Evolutionary conservation across 2,329 filamentous ascomycete genomes (phyloP).

Genomic region (Beauveria pseudobassiana): DNA sequence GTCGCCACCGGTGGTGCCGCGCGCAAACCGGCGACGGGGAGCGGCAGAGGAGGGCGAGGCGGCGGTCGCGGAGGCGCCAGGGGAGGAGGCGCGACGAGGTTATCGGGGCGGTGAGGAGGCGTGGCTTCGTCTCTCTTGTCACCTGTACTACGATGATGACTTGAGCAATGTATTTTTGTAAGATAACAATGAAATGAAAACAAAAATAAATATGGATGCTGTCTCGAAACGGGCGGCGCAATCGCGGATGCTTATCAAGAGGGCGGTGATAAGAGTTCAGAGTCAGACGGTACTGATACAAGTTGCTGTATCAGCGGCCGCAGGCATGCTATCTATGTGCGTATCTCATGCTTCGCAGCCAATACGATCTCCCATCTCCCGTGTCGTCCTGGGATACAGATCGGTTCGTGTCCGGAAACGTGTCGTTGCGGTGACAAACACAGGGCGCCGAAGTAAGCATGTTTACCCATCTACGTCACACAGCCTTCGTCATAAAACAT

Average conservation of each 20-base stretch:
- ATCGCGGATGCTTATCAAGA: background rate
- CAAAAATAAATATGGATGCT: background rate
- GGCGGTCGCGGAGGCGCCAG: slow-evolving; percentile 16
- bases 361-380: background rate
- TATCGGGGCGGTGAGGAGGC: slow-evolving; percentile 2
- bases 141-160: background rate
- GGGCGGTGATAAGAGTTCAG: background rate
- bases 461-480: background rate
- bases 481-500: background rate
- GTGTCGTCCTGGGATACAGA: background rate
- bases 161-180: background rate
- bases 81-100: slow-evolving; percentile 22
- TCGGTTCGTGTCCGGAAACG: background rate
- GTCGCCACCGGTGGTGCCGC: background rate
- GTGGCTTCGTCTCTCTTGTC: background rate
- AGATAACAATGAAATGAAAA: background rate
- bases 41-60: slow-evolving; percentile 15
- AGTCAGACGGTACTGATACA: background rate
- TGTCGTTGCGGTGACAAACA: background rate
- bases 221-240: background rate
- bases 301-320: background rate
- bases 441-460: background rate
- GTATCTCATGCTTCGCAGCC: background rate
- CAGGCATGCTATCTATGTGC: background rate
- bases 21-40: slow-evolving; percentile 13